phyloP scores from a whole-genome alignment of 805 yeast genomes.

The Metschnikowia amazonensis region DNA sequence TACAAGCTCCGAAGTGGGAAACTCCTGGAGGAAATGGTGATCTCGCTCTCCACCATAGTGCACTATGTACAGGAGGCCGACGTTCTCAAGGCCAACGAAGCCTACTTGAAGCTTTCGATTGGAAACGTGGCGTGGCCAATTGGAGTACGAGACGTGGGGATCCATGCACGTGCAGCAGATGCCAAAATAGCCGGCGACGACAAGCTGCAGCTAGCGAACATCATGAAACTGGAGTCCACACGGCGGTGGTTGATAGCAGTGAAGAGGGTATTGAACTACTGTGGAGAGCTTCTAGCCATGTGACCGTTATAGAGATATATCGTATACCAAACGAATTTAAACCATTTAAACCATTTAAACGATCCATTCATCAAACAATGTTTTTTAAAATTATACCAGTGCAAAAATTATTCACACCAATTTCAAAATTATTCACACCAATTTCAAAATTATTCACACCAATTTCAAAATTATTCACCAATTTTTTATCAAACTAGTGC shows the following conservation, averaged over 20 bases:
- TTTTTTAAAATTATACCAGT: no score
- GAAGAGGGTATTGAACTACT: constrained; percentile 58
- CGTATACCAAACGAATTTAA: no score
- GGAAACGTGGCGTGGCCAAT: constrained; percentile 94
- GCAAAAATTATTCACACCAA: no score
- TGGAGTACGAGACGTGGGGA: constrained; percentile 75
- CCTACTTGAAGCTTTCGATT: constrained; percentile 70
- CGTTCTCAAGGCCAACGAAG: constrained; percentile 54
- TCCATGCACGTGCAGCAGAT: constrained; percentile 69
- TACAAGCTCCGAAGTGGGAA: constrained; percentile 33
- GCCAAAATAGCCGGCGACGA: constrained; percentile 50
- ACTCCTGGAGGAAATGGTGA: constrained; percentile 45
- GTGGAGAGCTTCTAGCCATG: constrained; percentile 9
- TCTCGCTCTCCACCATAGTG: constrained; percentile 56
- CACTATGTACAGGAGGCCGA: constrained; percentile 55
- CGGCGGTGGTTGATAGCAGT: constrained; percentile 73
- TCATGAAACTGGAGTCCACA: constrained; percentile 74
- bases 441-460: no score
- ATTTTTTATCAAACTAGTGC: no score
- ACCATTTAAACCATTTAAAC: no score
- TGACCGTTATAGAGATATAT: no score
- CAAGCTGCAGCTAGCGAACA: constrained; percentile 51
- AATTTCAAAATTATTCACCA: no score
- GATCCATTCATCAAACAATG: no score
- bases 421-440: no score